A percentile compares a stretch with the other conserved stretches of the same genome.
These are phyloP conservation scores for Babesia ovata DNA, from an alignment of 169 alveolate species.

Conservation along the genomic window DNA sequence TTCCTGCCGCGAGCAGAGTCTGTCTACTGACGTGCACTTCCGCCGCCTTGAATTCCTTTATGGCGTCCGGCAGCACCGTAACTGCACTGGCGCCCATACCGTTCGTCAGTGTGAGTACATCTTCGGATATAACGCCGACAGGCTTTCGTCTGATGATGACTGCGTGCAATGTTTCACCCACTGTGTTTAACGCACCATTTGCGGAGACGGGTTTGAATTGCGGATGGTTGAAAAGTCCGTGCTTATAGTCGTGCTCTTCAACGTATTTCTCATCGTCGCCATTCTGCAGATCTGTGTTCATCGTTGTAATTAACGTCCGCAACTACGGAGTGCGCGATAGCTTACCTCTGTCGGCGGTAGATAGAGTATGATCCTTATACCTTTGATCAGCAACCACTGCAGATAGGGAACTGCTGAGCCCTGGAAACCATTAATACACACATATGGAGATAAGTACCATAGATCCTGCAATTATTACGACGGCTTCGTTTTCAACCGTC, in stretches of 20 bases:
- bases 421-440: neutral
- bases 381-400: slow-evolving; percentile 59
- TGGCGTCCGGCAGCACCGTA: slow-evolving; percentile 34
- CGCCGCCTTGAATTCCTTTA: slow-evolving; percentile 45
- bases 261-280: neutral
- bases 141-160: slow-evolving; percentile 27
- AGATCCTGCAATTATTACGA: slow-evolving; percentile 23
- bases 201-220: slow-evolving; percentile 25
- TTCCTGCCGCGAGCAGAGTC: slow-evolving; percentile 40
- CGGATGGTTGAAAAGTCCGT: slow-evolving; percentile 39
- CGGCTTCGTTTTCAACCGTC: slow-evolving; percentile 46
- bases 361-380: slow-evolving; percentile 19
- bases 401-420: slow-evolving; percentile 41
- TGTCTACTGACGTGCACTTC: slow-evolving; percentile 49
- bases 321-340: neutral
- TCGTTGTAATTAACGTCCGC: neutral
- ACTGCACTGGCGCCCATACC: slow-evolving; percentile 54
- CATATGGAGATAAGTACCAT: slow-evolving; percentile 10
- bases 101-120: slow-evolving; percentile 30
- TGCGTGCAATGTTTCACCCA: neutral
- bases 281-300: neutral
- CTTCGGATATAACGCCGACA: slow-evolving; percentile 11
- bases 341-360: slow-evolving; percentile 50
- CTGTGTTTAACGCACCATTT: slow-evolving; percentile 8
- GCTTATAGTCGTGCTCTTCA: slow-evolving; percentile 29